Conservation (phyloP, 2,329 filamentous ascomycete species). For the Xylaria sp. region DNA sequence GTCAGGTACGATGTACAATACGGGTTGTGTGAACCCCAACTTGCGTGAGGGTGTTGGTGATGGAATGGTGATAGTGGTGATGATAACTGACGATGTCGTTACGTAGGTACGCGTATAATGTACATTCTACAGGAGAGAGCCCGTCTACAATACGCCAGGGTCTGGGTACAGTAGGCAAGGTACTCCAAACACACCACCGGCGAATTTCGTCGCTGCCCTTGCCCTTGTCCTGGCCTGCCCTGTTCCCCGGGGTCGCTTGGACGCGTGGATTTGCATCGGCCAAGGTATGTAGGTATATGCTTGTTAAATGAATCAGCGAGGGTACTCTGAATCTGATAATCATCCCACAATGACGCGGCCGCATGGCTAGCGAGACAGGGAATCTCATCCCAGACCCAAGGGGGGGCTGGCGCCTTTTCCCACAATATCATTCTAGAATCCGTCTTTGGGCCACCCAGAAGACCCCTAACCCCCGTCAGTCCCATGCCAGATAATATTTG, state of each 20-base stretch:
- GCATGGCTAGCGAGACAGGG: constrained; percentile 32
- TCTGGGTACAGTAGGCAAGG: background rate
- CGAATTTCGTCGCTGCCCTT: background rate
- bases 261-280: constrained; percentile 28
- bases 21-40: background rate
- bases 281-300: constrained; percentile 13
- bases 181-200: constrained; percentile 16
- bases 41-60: background rate
- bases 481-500: constrained; percentile 19
- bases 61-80: background rate
- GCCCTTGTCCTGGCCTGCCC: background rate
- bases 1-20: background rate
- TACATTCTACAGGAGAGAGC: background rate
- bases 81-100: constrained; percentile 8
- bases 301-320: constrained; percentile 22
- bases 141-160: background rate
- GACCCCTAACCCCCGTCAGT: constrained; percentile 22
- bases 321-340: constrained; percentile 34
- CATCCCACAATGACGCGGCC: constrained; percentile 38
- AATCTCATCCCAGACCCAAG: constrained; percentile 32
- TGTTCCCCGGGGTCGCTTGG: constrained; percentile 19
- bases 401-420: constrained; percentile 1
- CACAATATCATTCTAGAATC: constrained; percentile 40
- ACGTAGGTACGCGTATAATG: background rate
- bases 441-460: background rate